A percentile compares a stretch with the other conserved stretches of the same genome.
These are phyloP conservation scores for Posidonia oceanica DNA, from an alignment of 116 monocot genomes.

Conservation along the genomic window DNA sequence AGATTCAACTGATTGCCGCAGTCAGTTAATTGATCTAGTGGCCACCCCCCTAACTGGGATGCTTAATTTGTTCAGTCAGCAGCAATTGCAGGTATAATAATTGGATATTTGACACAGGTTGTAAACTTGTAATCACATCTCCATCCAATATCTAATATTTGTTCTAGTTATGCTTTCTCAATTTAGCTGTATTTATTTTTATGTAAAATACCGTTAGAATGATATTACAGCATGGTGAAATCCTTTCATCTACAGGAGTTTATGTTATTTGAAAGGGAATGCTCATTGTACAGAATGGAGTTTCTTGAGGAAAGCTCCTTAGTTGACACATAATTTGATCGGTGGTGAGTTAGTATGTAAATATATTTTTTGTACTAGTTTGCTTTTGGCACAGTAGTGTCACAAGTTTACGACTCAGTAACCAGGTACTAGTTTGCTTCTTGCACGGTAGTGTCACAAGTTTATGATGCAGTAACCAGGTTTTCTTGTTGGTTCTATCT, in stretches of 20 bases:
- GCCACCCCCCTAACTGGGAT: constrained; percentile 36
- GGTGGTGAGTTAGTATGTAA: background rate
- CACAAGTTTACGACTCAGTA: no score
- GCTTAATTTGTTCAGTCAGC: constrained; percentile 73
- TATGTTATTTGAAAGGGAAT: constrained; percentile 81
- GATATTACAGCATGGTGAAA: background rate
- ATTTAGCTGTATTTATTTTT: background rate
- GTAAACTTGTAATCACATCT: no score
- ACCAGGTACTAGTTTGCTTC: no score
- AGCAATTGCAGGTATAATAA: constrained; percentile 69
- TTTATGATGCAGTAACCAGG: no score
- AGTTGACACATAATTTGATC: background rate
- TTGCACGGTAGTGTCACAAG: no score
- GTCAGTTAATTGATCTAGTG: constrained; percentile 73
- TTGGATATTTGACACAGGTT: background rate
- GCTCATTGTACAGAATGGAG: constrained; percentile 54
- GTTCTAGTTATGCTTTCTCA: background rate
- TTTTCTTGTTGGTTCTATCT: no score
- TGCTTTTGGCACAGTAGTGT: no score
- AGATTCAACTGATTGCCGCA: constrained; percentile 42
- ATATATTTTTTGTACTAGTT: no score
- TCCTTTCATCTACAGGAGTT: constrained; percentile 55
- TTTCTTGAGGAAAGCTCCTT: constrained; percentile 32
- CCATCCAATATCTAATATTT: background rate
- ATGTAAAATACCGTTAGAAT: background rate